phyloP scores from a whole-genome alignment of 1,284 basidiomycete genomes.

The Fistulinella cinereoalba region DNA sequence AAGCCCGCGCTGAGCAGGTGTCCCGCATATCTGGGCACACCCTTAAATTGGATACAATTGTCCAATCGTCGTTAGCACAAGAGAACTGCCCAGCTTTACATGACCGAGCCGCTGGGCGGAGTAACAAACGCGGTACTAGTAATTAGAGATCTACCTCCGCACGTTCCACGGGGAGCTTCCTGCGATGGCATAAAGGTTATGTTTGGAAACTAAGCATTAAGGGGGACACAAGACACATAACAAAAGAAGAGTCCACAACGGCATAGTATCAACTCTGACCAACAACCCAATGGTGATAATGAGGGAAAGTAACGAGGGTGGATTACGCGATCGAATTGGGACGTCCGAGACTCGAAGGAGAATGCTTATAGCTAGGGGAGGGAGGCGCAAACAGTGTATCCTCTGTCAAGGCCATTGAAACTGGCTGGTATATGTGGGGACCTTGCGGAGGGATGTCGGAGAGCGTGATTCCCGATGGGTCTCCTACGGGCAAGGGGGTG shows the following conservation, averaged over 20 bases:
- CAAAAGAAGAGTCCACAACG: constrained; percentile 8
- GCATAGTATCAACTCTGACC: background rate
- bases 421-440: constrained; percentile 58
- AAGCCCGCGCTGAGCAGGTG: constrained; percentile 18
- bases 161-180: constrained; percentile 1
- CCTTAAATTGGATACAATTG: constrained; percentile 17
- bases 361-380: constrained; percentile 56
- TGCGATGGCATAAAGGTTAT: constrained; percentile 8
- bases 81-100: constrained; percentile 28
- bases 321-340: constrained; percentile 46
- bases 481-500: constrained; percentile 51
- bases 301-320: constrained; percentile 1
- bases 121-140: constrained; percentile 27
- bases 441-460: constrained; percentile 16
- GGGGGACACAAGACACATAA: background rate
- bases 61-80: constrained; percentile 4
- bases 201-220: constrained; percentile 9
- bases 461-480: constrained; percentile 2
- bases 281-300: background rate
- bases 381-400: constrained; percentile 63
- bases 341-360: constrained; percentile 38
- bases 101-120: constrained; percentile 27
- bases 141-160: constrained; percentile 9
- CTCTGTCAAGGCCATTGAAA: constrained; percentile 73
- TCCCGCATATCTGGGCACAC: constrained; percentile 8